Percentiles rank a stretch among this genome's conserved stretches.
phyloP scores from a whole-genome alignment of 2,329 filamentous ascomycete species.

The Talaromyces albobiverticillius region DNA sequence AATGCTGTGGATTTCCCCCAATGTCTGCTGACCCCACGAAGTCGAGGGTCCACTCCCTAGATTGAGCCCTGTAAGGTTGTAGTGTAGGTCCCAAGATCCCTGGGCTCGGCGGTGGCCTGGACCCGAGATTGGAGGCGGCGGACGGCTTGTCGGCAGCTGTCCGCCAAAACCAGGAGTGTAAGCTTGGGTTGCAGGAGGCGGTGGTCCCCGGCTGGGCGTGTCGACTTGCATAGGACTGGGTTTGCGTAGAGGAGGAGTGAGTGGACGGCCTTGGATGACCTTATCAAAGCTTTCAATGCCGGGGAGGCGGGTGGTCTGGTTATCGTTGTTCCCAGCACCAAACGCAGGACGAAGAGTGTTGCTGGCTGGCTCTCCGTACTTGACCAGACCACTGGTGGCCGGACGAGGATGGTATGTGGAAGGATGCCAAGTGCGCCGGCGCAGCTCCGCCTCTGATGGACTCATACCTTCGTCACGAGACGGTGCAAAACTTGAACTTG shows the following conservation, averaged over 20 bases:
- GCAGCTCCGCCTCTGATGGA: conserved; percentile 68
- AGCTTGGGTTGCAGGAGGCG: conserved; percentile 24
- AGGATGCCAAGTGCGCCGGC: conserved; percentile 87
- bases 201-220: conserved; percentile 40
- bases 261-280: conserved; percentile 59
- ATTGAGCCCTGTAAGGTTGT: conserved; percentile 43
- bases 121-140: conserved; percentile 41
- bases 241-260: conserved; percentile 62
- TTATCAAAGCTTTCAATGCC: conserved; percentile 92
- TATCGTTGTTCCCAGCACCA: conserved; percentile 49
- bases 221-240: conserved; percentile 79
- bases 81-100: conserved; percentile 49
- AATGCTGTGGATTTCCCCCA: conserved; percentile 40
- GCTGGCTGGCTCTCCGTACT: conserved; percentile 63
- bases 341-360: conserved; percentile 58
- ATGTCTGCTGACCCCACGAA: conserved; percentile 44
- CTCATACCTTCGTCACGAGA: conserved; percentile 33
- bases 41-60: conserved; percentile 36
- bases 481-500: conserved; percentile 56
- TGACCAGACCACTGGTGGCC: conserved; percentile 69
- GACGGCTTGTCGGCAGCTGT: conserved; percentile 33
- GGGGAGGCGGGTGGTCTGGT: conserved; percentile 68
- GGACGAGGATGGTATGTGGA: conserved; percentile 61
- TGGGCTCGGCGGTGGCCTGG: conserved; percentile 45
- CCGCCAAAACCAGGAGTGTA: conserved; percentile 33